phyloP scores from a whole-genome alignment of 2,329 filamentous ascomycete species.

The Stemphylium lycopersici region DNA sequence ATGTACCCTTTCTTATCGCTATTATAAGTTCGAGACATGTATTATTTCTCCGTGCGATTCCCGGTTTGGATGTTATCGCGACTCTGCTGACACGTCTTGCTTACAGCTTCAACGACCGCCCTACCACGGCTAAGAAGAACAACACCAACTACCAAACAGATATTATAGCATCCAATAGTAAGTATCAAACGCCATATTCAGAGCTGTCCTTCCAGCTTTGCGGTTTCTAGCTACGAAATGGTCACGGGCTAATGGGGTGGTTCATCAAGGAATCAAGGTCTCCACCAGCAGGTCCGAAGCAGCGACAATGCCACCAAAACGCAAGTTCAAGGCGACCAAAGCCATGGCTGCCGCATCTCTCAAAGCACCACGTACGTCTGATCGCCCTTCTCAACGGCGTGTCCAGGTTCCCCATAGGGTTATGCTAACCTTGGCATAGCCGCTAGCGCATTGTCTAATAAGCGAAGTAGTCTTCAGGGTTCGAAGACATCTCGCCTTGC shows the following conservation, averaged over 20 bases:
- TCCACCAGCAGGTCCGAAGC: slow-evolving; percentile 8
- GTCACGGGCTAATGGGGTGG: slow-evolving; percentile 27
- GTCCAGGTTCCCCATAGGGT: slow-evolving; percentile 23
- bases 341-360: slow-evolving; percentile 17
- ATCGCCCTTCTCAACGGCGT: slow-evolving; percentile 12
- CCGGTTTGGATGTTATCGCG: slow-evolving; percentile 8
- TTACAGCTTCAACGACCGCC: slow-evolving; percentile 15
- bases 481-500: slow-evolving; percentile 50
- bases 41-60: not conserved
- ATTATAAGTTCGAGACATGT: not conserved
- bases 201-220: not conserved
- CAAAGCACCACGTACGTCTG: slow-evolving; percentile 30
- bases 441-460: slow-evolving; percentile 43
- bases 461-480: slow-evolving; percentile 45
- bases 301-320: slow-evolving; percentile 43
- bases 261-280: slow-evolving; percentile 11
- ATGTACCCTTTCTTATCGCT: not conserved
- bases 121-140: not conserved
- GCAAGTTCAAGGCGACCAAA: slow-evolving; percentile 37
- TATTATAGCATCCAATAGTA: slow-evolving; percentile 11
- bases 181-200: slow-evolving; percentile 5
- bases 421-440: slow-evolving; percentile 48
- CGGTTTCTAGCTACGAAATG: slow-evolving; percentile 4
- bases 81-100: slow-evolving; percentile 25
- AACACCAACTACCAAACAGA: not conserved